Evolutionary conservation across 164 flowering plant genomes (phyloP).

Genomic region (Chimonanthus praecox): DNA sequence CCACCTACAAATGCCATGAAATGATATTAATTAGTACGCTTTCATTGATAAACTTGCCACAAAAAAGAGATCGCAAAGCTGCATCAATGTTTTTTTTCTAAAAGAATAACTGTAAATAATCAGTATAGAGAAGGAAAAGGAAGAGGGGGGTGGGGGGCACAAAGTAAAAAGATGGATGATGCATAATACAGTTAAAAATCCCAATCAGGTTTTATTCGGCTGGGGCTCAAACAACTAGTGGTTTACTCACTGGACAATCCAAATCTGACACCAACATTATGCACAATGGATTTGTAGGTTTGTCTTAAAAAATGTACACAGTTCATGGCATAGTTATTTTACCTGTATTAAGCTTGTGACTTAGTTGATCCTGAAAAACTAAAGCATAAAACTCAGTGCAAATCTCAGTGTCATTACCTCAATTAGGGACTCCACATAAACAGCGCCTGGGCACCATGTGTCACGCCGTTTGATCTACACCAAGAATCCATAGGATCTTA

Average conservation of each 20-base stretch:
- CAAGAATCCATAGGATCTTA: not conserved
- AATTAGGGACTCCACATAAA: slow-evolving; percentile 27
- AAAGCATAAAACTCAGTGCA: too few species aligned
- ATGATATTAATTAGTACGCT: not conserved
- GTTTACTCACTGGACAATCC: not conserved
- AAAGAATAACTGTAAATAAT: too few species aligned
- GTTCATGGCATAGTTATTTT: too few species aligned
- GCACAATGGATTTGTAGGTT: not conserved
- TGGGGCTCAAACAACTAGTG: not conserved
- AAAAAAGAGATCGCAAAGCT: too few species aligned
- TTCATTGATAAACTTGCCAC: not conserved
- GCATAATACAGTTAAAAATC: not conserved
- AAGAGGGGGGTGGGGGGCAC: not conserved
- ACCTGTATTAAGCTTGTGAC: not conserved
- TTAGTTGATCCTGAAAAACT: not conserved
- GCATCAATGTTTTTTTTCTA: too few species aligned
- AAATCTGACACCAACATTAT: not conserved
- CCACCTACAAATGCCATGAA: slow-evolving; percentile 27
- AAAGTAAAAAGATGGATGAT: too few species aligned
- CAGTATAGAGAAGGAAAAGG: not conserved
- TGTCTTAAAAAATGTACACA: not conserved
- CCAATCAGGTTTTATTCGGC: not conserved
- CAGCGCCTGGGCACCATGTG: slow-evolving; percentile 87
- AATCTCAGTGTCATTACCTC: slow-evolving; percentile 33
- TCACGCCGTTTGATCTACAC: slow-evolving; percentile 76